These are phyloP conservation scores for Durotheca rogersii DNA, from an alignment of 495 filamentous ascomycete species.

Conservation along the genomic window DNA sequence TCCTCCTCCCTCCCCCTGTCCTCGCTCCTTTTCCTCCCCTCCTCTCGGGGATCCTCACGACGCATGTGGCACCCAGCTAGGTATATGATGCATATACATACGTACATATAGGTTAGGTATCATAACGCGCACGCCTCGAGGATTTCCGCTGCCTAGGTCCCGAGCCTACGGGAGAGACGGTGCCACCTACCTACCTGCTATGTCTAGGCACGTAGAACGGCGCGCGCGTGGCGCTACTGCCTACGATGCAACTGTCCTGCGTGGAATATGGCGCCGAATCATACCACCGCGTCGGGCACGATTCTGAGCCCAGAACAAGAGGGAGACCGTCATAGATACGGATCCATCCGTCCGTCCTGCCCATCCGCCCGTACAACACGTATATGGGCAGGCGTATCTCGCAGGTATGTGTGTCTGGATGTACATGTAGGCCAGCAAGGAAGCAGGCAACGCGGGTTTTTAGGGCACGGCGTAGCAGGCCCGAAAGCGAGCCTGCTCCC, in stretches of 20 bases:
- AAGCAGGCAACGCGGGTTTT: too few species aligned
- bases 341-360: constrained; percentile 9
- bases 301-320: background rate
- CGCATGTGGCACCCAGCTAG: too few species aligned
- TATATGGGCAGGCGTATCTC: too few species aligned
- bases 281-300: constrained; percentile 10
- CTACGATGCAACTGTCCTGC: constrained; percentile 26
- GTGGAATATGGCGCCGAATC: constrained; percentile 17
- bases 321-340: background rate
- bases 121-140: background rate
- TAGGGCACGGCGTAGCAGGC: too few species aligned
- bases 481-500: too few species aligned
- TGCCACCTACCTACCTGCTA: background rate
- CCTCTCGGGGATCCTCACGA: too few species aligned
- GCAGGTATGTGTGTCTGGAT: too few species aligned
- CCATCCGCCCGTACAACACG: too few species aligned
- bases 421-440: too few species aligned
- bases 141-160: constrained; percentile 12
- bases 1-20: too few species aligned
- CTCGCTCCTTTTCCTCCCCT: too few species aligned
- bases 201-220: background rate
- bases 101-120: constrained; percentile 6
- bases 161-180: constrained; percentile 13
- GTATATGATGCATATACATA: background rate
- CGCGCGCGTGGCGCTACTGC: constrained; percentile 1